Base-by-base conservation (phyloP, 1,284 basidiomycete genomes). In the Ceratorhiza oryzae-sativae region DNA sequence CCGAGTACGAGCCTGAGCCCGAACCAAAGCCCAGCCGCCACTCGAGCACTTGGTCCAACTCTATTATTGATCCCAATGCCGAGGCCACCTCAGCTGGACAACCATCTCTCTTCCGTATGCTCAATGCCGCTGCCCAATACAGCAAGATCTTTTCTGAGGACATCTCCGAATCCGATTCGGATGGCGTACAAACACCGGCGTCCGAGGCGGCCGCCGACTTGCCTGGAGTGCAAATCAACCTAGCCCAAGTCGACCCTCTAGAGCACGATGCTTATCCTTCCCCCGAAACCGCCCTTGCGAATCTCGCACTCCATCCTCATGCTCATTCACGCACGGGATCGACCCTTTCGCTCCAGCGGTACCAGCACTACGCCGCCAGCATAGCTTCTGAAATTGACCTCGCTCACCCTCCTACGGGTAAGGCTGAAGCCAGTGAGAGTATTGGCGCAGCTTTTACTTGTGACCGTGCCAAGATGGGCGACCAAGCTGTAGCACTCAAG, bases 41-140 rank as follows among this genome's bases (percentile, higher is more conserved):
- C 39, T 68, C 65, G 51, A 68, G 65, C n/a, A 68, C 65, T 46
- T 68, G 65, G 65, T 68, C 65, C 18, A 42, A 23, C 51, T 42
- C 62, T 1, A 6, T n/a, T n/a, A n/a, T 56, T 46, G 65, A 68
- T 68, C 65, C 65, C 41, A 68, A 68, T 32, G 34, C 25, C 34
- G 62, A 27, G 55, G 62, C 39, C 46, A 55, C 49, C 42, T 51
- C 62, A 42, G 62, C 62, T 30, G 62, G 62, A 12, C 62, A 67
- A 32, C 62, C 62, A 15, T 67, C 62, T 8, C 49, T 67, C 32
- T 67, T 67, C 27, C 62, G 49, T 3, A 55, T 67, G 42, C 39
- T 67, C 34, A 67, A 67, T 23, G 62, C 62, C 20, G 62, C 62
- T 12, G 62, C 62, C n/a, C 62, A 67, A 42, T 67, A 67, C 25